Evolutionary conservation across 305 asterid species (phyloP).

Genomic region (Fraxinus sp.): DNA sequence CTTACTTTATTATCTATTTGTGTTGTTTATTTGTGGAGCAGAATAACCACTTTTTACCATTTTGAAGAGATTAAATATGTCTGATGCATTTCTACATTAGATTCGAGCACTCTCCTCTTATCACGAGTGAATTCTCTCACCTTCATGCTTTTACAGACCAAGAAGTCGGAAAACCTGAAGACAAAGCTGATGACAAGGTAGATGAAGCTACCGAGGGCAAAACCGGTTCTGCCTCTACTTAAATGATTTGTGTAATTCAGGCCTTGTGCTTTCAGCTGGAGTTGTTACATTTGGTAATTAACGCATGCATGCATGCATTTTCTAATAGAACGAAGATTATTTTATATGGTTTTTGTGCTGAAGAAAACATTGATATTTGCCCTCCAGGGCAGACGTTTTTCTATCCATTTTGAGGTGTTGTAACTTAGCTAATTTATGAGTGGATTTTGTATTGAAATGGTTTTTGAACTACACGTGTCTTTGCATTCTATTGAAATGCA

Average conservation of each 20-base stretch:
- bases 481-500: not conserved
- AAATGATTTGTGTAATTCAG: constrained; percentile 26
- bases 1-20: too few relatives aligned
- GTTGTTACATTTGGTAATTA: not conserved
- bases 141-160: constrained; percentile 36
- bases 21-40: not conserved
- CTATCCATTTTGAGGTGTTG: not conserved
- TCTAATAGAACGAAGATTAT: not conserved
- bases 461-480: not conserved
- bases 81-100: not conserved
- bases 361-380: not conserved
- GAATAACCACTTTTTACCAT: not conserved
- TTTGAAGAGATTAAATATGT: not conserved
- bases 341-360: not conserved
- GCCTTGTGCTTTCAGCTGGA: not conserved
- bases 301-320: not conserved
- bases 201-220: constrained; percentile 38
- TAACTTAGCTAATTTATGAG: not conserved
- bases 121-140: not conserved
- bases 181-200: constrained; percentile 35
- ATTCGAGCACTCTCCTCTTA: not conserved
- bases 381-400: not conserved
- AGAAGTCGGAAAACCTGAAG: constrained; percentile 42
- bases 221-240: constrained; percentile 25
- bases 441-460: not conserved